phyloP scores from a whole-genome alignment of 768 basidiomycete genomes.

The Rhizopogon vinicolor region DNA sequence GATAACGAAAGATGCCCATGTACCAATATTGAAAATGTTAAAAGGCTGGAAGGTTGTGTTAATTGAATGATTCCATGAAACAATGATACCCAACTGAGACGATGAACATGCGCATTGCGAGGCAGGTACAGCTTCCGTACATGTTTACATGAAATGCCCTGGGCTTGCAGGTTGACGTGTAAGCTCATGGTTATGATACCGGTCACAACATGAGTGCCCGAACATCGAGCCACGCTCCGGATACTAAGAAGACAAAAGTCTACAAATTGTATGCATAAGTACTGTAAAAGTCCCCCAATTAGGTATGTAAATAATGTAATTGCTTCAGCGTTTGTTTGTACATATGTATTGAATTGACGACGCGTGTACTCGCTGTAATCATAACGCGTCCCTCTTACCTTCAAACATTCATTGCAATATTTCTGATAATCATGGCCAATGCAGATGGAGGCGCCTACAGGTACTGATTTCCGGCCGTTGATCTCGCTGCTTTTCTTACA shows the following conservation, averaged over 20 bases:
- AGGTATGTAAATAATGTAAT: too few species aligned
- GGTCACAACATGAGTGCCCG: too few species aligned
- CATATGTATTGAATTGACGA: constrained; percentile 16
- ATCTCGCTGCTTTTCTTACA: constrained; percentile 16
- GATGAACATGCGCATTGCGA: background rate
- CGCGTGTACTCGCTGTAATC: constrained; percentile 19
- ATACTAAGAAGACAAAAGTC: too few species aligned
- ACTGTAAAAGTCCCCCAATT: too few species aligned
- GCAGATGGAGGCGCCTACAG: constrained; percentile 83
- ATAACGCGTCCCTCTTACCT: constrained; percentile 17
- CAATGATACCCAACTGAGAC: background rate
- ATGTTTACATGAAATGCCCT: too few species aligned
- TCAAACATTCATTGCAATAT: background rate
- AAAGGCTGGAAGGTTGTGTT: background rate
- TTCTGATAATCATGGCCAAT: constrained; percentile 50
- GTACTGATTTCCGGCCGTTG: constrained; percentile 26
- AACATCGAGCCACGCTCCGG: too few species aligned
- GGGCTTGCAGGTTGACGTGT: too few species aligned
- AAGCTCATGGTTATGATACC: too few species aligned
- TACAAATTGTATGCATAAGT: too few species aligned
- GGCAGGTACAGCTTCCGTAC: too few species aligned
- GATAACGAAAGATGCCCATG: background rate
- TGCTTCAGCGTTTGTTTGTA: constrained; percentile 9
- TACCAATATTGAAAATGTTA: background rate
- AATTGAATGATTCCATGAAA: background rate